Base-by-base conservation (phyloP, 192 early-diverging fungal species). In the Coemansia erecta region DNA sequence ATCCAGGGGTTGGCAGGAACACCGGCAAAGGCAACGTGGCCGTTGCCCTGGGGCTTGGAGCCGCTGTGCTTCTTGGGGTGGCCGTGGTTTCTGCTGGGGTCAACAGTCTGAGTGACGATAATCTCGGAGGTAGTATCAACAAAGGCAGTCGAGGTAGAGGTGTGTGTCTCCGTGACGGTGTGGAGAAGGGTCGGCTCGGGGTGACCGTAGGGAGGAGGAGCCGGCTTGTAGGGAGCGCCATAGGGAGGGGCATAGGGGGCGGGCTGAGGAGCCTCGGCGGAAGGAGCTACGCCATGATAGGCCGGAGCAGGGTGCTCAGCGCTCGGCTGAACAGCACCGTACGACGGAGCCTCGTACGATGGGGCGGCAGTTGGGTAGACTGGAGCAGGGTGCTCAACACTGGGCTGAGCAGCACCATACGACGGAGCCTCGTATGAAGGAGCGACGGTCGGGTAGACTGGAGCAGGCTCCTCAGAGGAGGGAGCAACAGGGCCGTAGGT, bases 161-260 rank as follows among this genome's bases (percentile, higher is more conserved):
- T 26, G 15, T 23, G 41, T 7, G 62, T 64, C 33, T 56, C 31
- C 0, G 62, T 64, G 46, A 50, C 46, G 12, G 53, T 64, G 15
- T 41, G 22, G n/a, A 56, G 17, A 11, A 19, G 46, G 17, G 61
- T 62, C 28, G 43, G 44, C 28, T 54, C 61, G 21, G 61, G 39
- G 8, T 19, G 56, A 22, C 41, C 57, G 31, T 46, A 52, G 13
- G 26, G 42, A 48, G 44, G 48, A 47, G 57, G 56, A 18, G 35
- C 50, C 33, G 51, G 35, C 33, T 53, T 28, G 43, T 59, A 59
- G 15, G 43, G 15, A 22, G 51, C 9, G 7, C 26, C 51, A 37
- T 31, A 39, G 18, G 51, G 15, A 22, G 51, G 31, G 2, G 51
- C 51, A 37, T 31, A 33, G 28, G 49, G 49, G 4, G 49, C 49